phyloP scores from a whole-genome alignment of 2,329 filamentous ascomycete species.

The Trematosphaeria pertusa region DNA sequence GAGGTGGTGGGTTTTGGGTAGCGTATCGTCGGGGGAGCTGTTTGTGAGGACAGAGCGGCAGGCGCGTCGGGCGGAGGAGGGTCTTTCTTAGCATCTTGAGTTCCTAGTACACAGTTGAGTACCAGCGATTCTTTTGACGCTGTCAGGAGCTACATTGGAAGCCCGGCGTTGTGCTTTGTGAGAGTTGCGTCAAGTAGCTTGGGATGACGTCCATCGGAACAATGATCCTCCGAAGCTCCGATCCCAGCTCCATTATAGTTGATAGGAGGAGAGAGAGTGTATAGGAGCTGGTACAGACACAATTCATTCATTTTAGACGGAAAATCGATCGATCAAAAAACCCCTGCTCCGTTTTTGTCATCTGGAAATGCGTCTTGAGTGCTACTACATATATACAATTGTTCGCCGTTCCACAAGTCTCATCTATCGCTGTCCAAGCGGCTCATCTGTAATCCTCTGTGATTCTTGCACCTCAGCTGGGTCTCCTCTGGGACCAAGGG shows the following conservation, averaged over 20 bases:
- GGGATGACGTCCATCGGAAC: slow-evolving; percentile 1
- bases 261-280: too few species aligned
- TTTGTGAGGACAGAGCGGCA: slow-evolving; percentile 9
- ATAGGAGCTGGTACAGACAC: too few species aligned
- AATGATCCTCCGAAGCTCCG: too few species aligned
- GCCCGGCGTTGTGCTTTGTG: background rate
- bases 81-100: slow-evolving; percentile 16
- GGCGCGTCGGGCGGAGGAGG: slow-evolving; percentile 12
- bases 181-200: background rate
- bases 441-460: slow-evolving; percentile 65
- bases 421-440: slow-evolving; percentile 65
- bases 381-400: slow-evolving; percentile 39
- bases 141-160: background rate
- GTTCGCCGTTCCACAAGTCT: background rate
- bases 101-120: background rate
- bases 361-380: too few species aligned
- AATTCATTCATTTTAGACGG: too few species aligned
- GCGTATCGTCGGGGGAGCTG: slow-evolving; percentile 25
- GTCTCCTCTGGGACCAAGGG: slow-evolving; percentile 69
- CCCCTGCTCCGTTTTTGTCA: too few species aligned
- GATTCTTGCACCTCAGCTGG: slow-evolving; percentile 65
- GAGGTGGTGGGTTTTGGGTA: slow-evolving; percentile 18
- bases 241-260: too few species aligned
- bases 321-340: too few species aligned
- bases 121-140: background rate